Base-by-base conservation (phyloP, 1,284 basidiomycete species). In the Sparassis latifolia region DNA sequence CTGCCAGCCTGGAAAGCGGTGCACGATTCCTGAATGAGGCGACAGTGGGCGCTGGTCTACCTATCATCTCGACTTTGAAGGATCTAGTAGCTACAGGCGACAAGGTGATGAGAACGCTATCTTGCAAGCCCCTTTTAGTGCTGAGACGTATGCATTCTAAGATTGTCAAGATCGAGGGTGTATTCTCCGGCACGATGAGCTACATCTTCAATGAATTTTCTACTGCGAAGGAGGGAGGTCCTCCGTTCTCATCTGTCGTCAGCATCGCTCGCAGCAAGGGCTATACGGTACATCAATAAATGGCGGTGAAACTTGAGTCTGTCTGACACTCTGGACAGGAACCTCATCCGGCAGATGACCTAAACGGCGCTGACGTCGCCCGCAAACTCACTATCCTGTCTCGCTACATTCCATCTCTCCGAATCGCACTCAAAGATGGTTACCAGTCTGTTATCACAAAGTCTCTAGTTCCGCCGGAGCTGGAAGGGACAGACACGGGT, bases 161-260 rank as follows among this genome's bases (percentile, higher is more conserved):
- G 88, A 71, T 91, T 54, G 70, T 73, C 54, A 89, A 86, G 70
- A 87, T 91, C 55, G 89, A 91, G 67, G 88, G 88, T 39, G 92
- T 96, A 40, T 87, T 96, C 68, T 93, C 89, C 5, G 96, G 96
- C 3, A 99, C 96, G 0, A 84, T 99, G 75, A 92, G 89, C 65
- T 99, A 99, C 75, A 98, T 99, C 71, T 99, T 99, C 79, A 99
- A 99, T 73, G 86, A 94, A 59, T 99, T 94, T 68, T 92, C 89
- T 3, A 82, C 78, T 1, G 79, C 79, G 0, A 71, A 71, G 28
- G 69, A 74, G 29, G 77, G 73, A 43, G 81, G 83, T 0, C 81
- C 83, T 0, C 70, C 72, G 38, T 98, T 99, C 71, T 95, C 92
- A 2, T 86, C 91, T 20, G 86, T 99, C 45, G 95, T 99, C 57